Evolutionary conservation across 768 basidiomycete species (phyloP), one percentile per base, ranked within the genome.

Genomic region (Coprinopsis marcescibilis): DNA sequence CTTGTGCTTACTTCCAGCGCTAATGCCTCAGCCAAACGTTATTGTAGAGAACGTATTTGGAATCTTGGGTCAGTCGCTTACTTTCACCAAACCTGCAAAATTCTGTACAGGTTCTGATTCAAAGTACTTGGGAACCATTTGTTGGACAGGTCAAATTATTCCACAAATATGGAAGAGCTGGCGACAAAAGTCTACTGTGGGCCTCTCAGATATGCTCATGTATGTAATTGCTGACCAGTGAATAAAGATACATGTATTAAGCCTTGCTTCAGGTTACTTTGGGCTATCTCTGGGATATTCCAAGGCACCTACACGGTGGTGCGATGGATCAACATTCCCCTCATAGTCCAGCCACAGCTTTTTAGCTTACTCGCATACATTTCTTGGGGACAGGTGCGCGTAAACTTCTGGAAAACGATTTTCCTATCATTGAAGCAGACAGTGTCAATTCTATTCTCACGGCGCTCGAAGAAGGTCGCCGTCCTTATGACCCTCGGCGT

Each of bases 101-200:
- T n/a, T n/a, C 42, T 43, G 17, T 34, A 33, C 3, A 7, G 14
- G n/a, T 23, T 6, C 44, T 41, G 10, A 30, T 17, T 35, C 5
- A 2, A 19, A 21, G 11, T 23, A 15, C 19, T 41, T 33, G 81
- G 83, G 83, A 2, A 76, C 83, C 0, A 60, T 84, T 8, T 77
- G 76, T 48, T 85, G 83, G 84, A 77, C 76, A 3, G 65, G 71
- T 11, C 83, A 84, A 53, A 57, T 87, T 13, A 58, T 86, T 24
- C 86, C 85, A 3, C 85, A 87, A 53, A 69, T 86, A 15, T 76
- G 78, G 76, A 88, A 90, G 61, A 83, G 75, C 52, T 83, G 76
- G 66, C 70, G 76, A 25, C 66, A 68, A 15, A 83, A 87, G 55
- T 77, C 76, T 17, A 85, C 82, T 0, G 69, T 76, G 20, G 88